Base-by-base conservation (phyloP, 176 grass and related monocot genomes). In the Phragmites australis region DNA sequence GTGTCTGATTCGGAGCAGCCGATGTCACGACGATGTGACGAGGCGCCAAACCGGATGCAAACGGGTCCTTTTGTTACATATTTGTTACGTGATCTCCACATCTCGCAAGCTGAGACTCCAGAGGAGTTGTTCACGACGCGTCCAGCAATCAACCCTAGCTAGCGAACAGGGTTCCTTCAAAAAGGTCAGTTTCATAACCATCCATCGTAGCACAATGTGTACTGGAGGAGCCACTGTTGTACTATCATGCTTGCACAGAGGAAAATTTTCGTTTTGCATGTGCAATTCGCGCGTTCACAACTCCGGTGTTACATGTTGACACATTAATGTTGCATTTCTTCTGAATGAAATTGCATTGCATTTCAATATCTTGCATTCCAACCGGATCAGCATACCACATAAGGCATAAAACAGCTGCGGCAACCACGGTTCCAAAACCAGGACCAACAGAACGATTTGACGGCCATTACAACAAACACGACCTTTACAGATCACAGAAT, bases 21-120 rank as follows among this genome's bases (percentile, higher is more conserved):
- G 17, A 77, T 62, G 42, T 77, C 57, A 63, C 26, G 18, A 6
- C 12, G 74, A 21, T 61, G 74, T 61, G 74, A 76, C 74, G 55
- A 46, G 40, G 16, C 40, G 57, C 58, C 74, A 32, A 48, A 45
- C n/a, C 52, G 21, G 52, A 55, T 8, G 52, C 52, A 1, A n/a
- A 55, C 52, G 7, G 52, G 8, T 6, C 21, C 6, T 55, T 23
- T 55, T n/a, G 52, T 55, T 55, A n/a, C 52, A n/a, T n/a, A n/a
- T n/a, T 55, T 55, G 2, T 55, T 10, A 55, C 52, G 21, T 54
- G 52, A 22, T 22, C n/a, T n/a, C n/a, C n/a, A n/a, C n/a, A n/a
- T n/a, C n/a, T n/a, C n/a, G n/a, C n/a, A n/a, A n/a, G n/a, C n/a
- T n/a, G n/a, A n/a, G 52, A 54, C 8, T 23, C 1, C 1, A 55